phyloP scores from a whole-genome alignment of 2,329 filamentous ascomycete genomes.

The Diaporthe sp. region DNA sequence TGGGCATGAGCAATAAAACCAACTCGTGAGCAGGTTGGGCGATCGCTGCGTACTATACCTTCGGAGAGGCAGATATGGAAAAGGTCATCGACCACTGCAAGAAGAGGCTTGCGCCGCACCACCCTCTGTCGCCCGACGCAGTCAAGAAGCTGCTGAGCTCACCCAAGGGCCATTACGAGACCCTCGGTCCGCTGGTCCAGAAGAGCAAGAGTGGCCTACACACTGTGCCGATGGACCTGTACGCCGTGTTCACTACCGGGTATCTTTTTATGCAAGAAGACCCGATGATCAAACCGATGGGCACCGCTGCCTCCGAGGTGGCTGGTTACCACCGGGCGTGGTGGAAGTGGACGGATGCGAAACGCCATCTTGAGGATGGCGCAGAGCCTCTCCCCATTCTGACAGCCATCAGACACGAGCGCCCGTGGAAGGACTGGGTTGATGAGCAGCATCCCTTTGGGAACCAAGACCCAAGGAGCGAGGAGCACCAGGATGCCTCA shows the following conservation, averaged over 20 bases:
- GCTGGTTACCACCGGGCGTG: conserved; percentile 29
- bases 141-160: conserved; percentile 28
- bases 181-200: conserved; percentile 32
- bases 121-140: conserved; percentile 35
- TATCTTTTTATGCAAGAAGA: conserved; percentile 36
- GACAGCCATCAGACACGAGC: conserved; percentile 37
- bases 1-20: not conserved
- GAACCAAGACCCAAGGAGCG: conserved; percentile 3
- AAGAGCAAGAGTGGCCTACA: conserved; percentile 28
- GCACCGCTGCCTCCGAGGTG: not conserved
- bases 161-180: conserved; percentile 22
- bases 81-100: conserved; percentile 36
- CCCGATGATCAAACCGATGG: conserved; percentile 2
- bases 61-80: conserved; percentile 21
- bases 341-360: conserved; percentile 35
- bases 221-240: conserved; percentile 36
- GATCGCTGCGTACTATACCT: conserved; percentile 36
- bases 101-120: conserved; percentile 31
- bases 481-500: conserved; percentile 29
- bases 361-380: conserved; percentile 20
- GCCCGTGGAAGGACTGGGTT: conserved; percentile 37
- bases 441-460: conserved; percentile 34
- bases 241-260: conserved; percentile 31
- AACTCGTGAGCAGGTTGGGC: conserved; percentile 29
- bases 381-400: conserved; percentile 32